Percentiles rank a stretch among this genome's conserved stretches.
These are phyloP conservation scores for Epichloe typhina DNA, from an alignment of 2,329 filamentous ascomycete species.

Conservation along the genomic window DNA sequence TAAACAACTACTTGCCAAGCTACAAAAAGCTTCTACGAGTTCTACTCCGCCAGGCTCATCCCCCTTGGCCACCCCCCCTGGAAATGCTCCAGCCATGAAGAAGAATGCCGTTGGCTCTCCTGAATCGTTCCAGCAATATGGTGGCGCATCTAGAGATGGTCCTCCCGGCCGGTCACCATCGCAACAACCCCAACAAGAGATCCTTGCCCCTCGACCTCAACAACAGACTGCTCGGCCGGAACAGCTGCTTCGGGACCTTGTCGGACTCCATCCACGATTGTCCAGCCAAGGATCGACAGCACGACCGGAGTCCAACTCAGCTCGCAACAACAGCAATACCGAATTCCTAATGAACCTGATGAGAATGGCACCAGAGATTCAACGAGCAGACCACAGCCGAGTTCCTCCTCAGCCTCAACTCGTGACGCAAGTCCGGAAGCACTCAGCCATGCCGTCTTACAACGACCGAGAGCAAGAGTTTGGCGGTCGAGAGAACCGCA, in stretches of 20 bases:
- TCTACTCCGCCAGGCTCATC: conserved; percentile 32
- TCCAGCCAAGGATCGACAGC: conserved; percentile 36
- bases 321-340: conserved; percentile 50
- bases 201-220: conserved; percentile 37
- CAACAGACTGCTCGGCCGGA: conserved; percentile 40
- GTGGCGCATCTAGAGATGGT: conserved; percentile 31
- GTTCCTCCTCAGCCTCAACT: conserved; percentile 7
- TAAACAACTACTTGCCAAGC: conserved; percentile 67
- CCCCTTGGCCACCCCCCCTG: conserved; percentile 28
- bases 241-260: conserved; percentile 47
- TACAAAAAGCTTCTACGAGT: conserved; percentile 45
- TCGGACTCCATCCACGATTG: conserved; percentile 43
- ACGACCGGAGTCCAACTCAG: conserved; percentile 29
- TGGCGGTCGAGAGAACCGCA: conserved; percentile 18
- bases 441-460: conserved; percentile 33
- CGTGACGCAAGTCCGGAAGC: conserved; percentile 12
- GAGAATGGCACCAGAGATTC: conserved; percentile 38
- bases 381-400: conserved; percentile 34
- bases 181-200: conserved; percentile 33
- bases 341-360: conserved; percentile 80
- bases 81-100: conserved; percentile 12
- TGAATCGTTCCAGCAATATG: conserved; percentile 34
- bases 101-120: conserved; percentile 33
- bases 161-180: conserved; percentile 27
- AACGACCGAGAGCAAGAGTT: conserved; percentile 38